Conservation (phyloP, 2,329 filamentous ascomycete genomes). For the Fusarium albosuccineum region DNA sequence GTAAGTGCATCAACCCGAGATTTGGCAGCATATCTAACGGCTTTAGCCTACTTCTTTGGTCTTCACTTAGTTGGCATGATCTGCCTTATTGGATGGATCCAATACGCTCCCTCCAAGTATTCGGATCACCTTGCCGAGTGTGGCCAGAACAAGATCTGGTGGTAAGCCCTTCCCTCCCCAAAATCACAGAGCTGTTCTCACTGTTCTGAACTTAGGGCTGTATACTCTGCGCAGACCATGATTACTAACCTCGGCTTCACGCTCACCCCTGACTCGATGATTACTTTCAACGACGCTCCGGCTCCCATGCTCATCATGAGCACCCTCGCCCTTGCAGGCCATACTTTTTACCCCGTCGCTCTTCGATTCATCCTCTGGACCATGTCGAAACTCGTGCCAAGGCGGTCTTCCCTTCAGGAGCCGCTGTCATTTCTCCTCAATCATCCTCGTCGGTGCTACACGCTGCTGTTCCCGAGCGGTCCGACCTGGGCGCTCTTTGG, state of each 20-base stretch:
- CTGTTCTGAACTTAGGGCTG: slow-evolving; percentile 51
- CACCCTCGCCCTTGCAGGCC: slow-evolving; percentile 64
- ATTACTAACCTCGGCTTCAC: slow-evolving; percentile 67
- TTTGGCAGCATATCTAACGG: not conserved
- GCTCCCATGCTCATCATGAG: slow-evolving; percentile 62
- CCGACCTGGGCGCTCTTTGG: slow-evolving; percentile 70
- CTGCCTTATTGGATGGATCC: slow-evolving; percentile 63
- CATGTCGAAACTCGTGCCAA: slow-evolving; percentile 61
- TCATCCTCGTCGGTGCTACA: slow-evolving; percentile 73
- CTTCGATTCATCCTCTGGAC: slow-evolving; percentile 70
- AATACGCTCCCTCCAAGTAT: slow-evolving; percentile 56
- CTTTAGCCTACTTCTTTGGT: slow-evolving; percentile 59
- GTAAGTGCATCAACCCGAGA: slow-evolving; percentile 41
- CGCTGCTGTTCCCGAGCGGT: slow-evolving; percentile 70
- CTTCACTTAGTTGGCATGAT: slow-evolving; percentile 62
- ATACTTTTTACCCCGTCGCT: slow-evolving; percentile 69
- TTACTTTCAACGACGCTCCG: slow-evolving; percentile 60
- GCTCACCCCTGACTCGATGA: slow-evolving; percentile 67
- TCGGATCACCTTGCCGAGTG: slow-evolving; percentile 53
- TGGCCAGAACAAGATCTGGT: slow-evolving; percentile 61
- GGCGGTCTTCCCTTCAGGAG: slow-evolving; percentile 54
- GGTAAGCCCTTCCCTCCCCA: slow-evolving; percentile 51
- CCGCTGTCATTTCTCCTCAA: slow-evolving; percentile 70
- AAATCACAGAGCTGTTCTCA: slow-evolving; percentile 6
- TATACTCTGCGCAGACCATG: slow-evolving; percentile 65